phyloP scores from a whole-genome alignment of 1,139 yeast species.

The Saccharomyces uvarum region DNA sequence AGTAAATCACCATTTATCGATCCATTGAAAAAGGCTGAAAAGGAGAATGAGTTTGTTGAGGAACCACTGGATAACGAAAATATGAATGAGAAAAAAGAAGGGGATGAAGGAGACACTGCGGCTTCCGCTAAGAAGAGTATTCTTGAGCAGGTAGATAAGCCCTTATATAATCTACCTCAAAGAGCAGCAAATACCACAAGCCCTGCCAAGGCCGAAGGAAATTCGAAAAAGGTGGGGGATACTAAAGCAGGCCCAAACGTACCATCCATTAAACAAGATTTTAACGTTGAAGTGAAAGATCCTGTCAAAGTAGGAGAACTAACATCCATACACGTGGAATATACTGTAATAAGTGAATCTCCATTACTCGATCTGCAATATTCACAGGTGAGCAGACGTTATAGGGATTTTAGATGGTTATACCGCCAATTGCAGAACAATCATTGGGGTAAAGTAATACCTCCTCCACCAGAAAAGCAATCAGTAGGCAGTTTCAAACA shows the following conservation, averaged over 20 bases:
- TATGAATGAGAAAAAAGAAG: neutral
- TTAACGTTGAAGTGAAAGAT: constrained; percentile 75
- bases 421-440: constrained; percentile 80
- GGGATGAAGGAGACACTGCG: neutral
- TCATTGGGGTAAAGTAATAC: constrained; percentile 85
- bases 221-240: neutral
- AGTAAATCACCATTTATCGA: constrained; percentile 11
- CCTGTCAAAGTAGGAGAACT: constrained; percentile 89
- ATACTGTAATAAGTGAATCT: constrained; percentile 60
- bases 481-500: constrained; percentile 84
- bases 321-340: constrained; percentile 82
- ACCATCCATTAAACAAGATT: constrained; percentile 17
- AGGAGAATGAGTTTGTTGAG: constrained; percentile 21
- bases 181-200: constrained; percentile 6
- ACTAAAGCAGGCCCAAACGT: neutral
- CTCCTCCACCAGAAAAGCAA: constrained; percentile 96
- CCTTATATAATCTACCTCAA: constrained; percentile 20
- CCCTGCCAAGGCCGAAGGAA: neutral
- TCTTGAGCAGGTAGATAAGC: constrained; percentile 23
- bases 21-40: constrained; percentile 24
- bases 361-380: constrained; percentile 12
- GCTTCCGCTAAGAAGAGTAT: constrained; percentile 9
- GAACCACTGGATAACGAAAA: constrained; percentile 17
- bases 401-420: constrained; percentile 79
- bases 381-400: constrained; percentile 59